Percentiles rank a stretch among this genome's conserved stretches.
Evolutionary conservation across 2,329 filamentous ascomycete species (phyloP).

Genomic region (Escovopsis sp.): DNA sequence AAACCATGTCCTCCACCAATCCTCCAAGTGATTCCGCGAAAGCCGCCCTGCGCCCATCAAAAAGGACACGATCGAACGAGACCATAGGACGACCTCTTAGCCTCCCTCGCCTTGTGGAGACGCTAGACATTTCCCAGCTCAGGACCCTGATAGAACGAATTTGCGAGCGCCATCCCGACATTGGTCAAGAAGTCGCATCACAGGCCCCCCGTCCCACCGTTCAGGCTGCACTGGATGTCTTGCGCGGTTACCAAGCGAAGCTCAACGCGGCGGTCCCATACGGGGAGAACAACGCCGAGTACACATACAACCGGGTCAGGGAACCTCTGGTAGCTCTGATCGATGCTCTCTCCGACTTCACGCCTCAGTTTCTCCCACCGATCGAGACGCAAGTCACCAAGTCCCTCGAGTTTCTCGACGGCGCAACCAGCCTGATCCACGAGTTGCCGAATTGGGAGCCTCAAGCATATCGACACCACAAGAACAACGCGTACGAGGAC

Average conservation of each 20-base stretch:
- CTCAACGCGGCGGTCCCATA: slow-evolving; percentile 74
- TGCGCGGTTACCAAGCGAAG: slow-evolving; percentile 66
- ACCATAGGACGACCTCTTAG: slow-evolving; percentile 41
- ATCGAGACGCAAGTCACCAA: slow-evolving; percentile 71
- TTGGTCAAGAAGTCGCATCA: slow-evolving; percentile 70
- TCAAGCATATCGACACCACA: slow-evolving; percentile 77
- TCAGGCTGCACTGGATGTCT: slow-evolving; percentile 61
- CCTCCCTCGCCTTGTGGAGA: slow-evolving; percentile 72
- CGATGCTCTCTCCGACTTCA: slow-evolving; percentile 86
- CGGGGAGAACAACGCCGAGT: slow-evolving; percentile 73
- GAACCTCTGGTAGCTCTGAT: slow-evolving; percentile 67
- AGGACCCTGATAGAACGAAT: slow-evolving; percentile 78
- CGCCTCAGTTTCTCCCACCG: slow-evolving; percentile 86
- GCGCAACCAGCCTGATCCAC: slow-evolving; percentile 81
- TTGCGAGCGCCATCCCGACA: slow-evolving; percentile 76
- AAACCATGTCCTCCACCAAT: slow-evolving; percentile 75
- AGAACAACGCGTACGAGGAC: slow-evolving; percentile 91
- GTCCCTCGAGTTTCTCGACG: slow-evolving; percentile 78
- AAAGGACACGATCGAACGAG: slow-evolving; percentile 50
- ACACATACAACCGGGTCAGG: slow-evolving; percentile 85
- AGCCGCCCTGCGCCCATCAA: slow-evolving; percentile 50
- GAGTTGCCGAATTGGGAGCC: slow-evolving; percentile 82
- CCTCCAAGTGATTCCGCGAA: slow-evolving; percentile 64
- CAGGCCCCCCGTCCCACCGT: slow-evolving; percentile 81
- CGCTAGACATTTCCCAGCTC: slow-evolving; percentile 72